Evolutionary conservation across 176 grass and related monocot genomes (phyloP).

Genomic region (Musa itinerans): DNA sequence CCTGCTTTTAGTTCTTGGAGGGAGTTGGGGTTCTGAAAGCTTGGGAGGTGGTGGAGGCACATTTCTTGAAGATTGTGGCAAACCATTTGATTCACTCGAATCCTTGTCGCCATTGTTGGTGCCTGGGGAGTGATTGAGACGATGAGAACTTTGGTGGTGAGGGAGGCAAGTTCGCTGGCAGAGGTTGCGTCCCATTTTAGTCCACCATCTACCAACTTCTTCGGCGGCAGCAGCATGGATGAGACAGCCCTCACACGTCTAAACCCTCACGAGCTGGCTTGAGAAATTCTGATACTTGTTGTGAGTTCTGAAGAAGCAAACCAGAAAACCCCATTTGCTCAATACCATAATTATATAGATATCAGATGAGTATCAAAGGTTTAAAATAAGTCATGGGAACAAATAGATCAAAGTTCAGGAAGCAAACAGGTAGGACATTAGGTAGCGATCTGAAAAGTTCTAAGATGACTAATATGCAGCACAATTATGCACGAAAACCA

Average conservation of each 20-base stretch:
- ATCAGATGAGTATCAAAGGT: too few relatives aligned
- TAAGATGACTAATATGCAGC: background rate
- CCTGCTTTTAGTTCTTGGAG: conserved; percentile 1
- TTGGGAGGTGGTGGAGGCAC: conserved; percentile 22
- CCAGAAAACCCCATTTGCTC: conserved; percentile 31
- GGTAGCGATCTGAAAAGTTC: too few relatives aligned
- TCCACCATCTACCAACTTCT: conserved; percentile 37
- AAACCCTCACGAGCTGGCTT: conserved; percentile 71
- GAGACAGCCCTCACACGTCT: conserved; percentile 21
- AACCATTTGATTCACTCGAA: conserved; percentile 27
- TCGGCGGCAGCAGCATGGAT: conserved; percentile 24
- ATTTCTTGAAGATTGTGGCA: background rate
- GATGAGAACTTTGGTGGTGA: conserved; percentile 47
- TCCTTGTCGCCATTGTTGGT: conserved; percentile 14
- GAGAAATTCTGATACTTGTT: conserved; percentile 75
- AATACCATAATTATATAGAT: conserved; percentile 17
- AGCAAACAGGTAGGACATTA: too few relatives aligned
- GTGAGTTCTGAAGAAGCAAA: conserved; percentile 94
- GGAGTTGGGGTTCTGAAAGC: conserved; percentile 17
- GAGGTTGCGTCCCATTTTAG: conserved; percentile 26
- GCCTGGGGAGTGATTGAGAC: conserved; percentile 10
- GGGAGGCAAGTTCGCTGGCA: conserved; percentile 18
- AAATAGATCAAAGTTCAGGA: too few relatives aligned
- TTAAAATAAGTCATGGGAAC: background rate
- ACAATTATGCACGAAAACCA: background rate